Base-by-base conservation (phyloP, 306 rosid species). In the Acacia acuminata region DNA sequence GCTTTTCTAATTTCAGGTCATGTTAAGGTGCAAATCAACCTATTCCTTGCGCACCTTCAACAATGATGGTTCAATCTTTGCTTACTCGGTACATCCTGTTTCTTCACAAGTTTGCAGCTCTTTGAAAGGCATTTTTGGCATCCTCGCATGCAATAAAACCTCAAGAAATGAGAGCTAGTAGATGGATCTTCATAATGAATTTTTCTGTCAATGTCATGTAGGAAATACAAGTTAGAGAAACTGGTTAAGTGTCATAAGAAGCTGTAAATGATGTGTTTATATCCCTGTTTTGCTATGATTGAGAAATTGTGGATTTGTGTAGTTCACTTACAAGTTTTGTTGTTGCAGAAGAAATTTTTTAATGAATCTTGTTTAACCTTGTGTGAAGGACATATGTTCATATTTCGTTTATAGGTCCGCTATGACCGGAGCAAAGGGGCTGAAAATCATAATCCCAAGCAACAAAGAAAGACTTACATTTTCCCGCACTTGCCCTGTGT, bases 341-440 rank as follows among this genome's bases (percentile, higher is more conserved):
- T 38, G 0, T 71, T 43, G 56, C 17, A 42, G 36, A n/a, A 20
- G 11, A 22, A 10, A 56, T n/a, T n/a, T 71, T 56, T 42, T 20
- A 12, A 70, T 20, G 75, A n/a, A 42, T 70, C 53, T 69, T 20
- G 30, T 69, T 12, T 10, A 10, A 2, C 8, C 48, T 70, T n/a
- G 50, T 67, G 73, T 7, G 17, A 36, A 68, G 38, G 50, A 40
- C 36, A 34, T 38, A 38, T 38, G 20, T 13, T 71, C 56, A 71
- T 43, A 44, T 43, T 22, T 30, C 12, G 36, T 7, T 71, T 82
- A 51, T 61, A 96, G 99, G 90, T 90, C 61, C 93, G 99, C 87
- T 93, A 96, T 66, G 99, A 96, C 84, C 93, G 98, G 99, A 91
- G 99, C 78, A 96, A 96, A 87, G 99, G 98, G 44, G 99, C 99